Percentiles rank a stretch among this genome's conserved stretches.
Conservation (phyloP, 108 stramenopile genomes). For the Nannochloropsis salina region DNA sequence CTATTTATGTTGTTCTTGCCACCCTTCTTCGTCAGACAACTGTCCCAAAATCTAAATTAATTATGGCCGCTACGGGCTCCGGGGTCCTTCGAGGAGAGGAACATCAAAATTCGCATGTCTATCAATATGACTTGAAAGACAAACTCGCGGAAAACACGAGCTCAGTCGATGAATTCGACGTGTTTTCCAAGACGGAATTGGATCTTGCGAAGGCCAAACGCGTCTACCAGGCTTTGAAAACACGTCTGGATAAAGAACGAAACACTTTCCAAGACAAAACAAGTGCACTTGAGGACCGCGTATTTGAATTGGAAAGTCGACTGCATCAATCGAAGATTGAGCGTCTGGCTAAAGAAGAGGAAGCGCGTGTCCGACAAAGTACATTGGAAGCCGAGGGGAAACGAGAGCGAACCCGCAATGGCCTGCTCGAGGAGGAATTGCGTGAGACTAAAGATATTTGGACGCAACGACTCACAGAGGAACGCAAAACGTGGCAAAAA, state of each 20-base stretch:
- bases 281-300: neutral
- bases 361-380: neutral
- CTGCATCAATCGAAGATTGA: neutral
- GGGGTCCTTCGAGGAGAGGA: neutral
- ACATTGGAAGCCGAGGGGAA: neutral
- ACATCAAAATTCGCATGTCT: neutral
- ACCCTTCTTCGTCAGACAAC: neutral
- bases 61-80: neutral
- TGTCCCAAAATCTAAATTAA: neutral
- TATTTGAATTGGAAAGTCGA: neutral
- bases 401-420: neutral
- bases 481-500: constrained; percentile 3
- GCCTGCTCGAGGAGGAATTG: neutral
- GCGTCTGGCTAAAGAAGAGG: neutral
- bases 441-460: neutral
- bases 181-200: neutral
- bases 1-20: neutral
- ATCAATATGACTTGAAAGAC: neutral
- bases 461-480: neutral
- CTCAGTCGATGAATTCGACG: constrained; percentile 10
- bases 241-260: neutral
- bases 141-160: neutral
- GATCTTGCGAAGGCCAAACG: neutral
- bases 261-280: neutral
- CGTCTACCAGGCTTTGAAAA: neutral